Evolutionary conservation across 306 rosid genomes (phyloP).

Genomic region (Ceratonia siliqua): DNA sequence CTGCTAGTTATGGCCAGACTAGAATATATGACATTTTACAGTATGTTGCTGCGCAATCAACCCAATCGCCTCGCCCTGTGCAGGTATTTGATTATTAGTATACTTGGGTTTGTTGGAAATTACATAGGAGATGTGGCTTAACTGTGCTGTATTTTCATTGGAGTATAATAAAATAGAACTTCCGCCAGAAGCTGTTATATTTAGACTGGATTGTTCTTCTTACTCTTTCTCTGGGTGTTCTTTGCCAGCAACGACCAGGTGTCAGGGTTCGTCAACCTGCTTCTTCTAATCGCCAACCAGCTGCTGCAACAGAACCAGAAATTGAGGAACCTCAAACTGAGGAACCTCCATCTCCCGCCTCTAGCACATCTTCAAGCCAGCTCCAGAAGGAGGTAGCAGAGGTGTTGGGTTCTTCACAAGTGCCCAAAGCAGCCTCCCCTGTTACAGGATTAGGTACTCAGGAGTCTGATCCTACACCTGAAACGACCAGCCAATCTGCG

Average conservation of each 20-base stretch:
- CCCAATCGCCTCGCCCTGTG: conserved; percentile 67
- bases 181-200: neutral
- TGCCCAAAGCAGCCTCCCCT: conserved; percentile 42
- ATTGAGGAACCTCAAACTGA: conserved; percentile 54
- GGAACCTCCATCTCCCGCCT: conserved; percentile 68
- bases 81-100: conserved; percentile 60
- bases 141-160: conserved; percentile 7
- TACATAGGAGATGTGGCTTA: neutral
- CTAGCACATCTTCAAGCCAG: conserved; percentile 66
- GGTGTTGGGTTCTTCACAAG: conserved; percentile 52
- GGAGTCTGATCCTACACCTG: conserved; percentile 45
- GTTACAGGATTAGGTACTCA: conserved; percentile 38
- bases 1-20: conserved; percentile 83
- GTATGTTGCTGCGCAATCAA: conserved; percentile 82
- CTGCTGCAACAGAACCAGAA: conserved; percentile 41
- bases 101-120: conserved; percentile 4
- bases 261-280: conserved; percentile 51
- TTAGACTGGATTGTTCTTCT: conserved; percentile 13
- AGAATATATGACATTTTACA: conserved; percentile 80
- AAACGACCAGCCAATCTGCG: conserved; percentile 40
- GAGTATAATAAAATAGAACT: neutral
- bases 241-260: conserved; percentile 47
- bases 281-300: conserved; percentile 39
- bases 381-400: conserved; percentile 59
- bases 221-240: neutral